Evolutionary conservation across 2,329 filamentous ascomycete genomes (phyloP).

Genomic region (Neofusicoccum sp.): DNA sequence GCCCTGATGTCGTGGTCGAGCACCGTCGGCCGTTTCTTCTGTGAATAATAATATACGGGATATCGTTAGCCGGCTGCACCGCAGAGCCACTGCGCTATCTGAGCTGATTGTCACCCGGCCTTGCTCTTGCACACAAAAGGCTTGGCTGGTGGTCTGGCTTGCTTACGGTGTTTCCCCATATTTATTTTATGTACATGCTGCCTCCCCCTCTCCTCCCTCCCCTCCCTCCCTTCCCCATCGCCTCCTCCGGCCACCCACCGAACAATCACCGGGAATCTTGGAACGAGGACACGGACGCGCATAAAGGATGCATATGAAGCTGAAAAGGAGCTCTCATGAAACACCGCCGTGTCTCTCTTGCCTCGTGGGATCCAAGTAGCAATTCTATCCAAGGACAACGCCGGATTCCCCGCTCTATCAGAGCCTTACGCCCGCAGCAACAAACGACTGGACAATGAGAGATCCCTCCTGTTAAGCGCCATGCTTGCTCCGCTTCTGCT

Average conservation of each 20-base stretch:
- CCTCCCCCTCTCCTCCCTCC: not conserved
- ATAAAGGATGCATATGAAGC: not conserved
- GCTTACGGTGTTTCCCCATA: slow-evolving; percentile 3
- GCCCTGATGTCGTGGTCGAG: not conserved
- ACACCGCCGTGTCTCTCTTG: not conserved
- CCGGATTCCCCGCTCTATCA: not conserved
- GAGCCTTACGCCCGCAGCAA: not conserved
- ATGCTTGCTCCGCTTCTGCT: slow-evolving; percentile 6
- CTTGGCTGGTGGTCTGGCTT: slow-evolving; percentile 2
- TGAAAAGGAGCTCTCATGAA: not conserved
- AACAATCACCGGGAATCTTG: not conserved
- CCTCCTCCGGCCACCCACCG: not conserved
- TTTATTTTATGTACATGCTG: slow-evolving; percentile 3
- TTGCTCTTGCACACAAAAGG: slow-evolving; percentile 4
- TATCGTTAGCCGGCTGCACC: slow-evolving; percentile 2
- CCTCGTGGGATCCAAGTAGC: not conserved
- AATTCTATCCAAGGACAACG: not conserved
- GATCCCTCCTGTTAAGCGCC: slow-evolving; percentile 5
- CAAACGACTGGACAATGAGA: not conserved
- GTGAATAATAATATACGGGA: slow-evolving; percentile 4
- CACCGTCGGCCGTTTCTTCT: not conserved
- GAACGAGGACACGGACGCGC: not conserved
- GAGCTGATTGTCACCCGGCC: slow-evolving; percentile 6
- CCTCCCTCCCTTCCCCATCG: not conserved
- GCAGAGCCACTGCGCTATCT: slow-evolving; percentile 3